These are phyloP conservation scores for Botryosphaeria dothidea DNA, from an alignment of 2,329 filamentous ascomycete species.

Conservation along the genomic window DNA sequence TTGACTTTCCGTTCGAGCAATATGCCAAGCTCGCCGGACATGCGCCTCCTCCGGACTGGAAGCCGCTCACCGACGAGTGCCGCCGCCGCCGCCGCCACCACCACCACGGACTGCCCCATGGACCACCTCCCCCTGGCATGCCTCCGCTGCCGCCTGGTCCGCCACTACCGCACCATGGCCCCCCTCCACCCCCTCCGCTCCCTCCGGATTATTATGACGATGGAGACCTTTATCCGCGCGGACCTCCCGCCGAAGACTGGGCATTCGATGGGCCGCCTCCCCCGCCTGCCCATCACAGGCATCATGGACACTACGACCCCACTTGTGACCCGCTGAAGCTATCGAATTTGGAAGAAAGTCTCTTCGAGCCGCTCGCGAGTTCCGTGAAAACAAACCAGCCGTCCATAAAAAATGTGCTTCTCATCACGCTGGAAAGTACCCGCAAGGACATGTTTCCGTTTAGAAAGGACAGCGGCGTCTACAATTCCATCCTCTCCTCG, in stretches of 20 bases:
- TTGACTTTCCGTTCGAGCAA: conserved; percentile 11
- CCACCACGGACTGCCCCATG: background rate
- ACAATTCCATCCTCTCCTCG: conserved; percentile 31
- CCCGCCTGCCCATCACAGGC: background rate
- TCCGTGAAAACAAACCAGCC: conserved; percentile 31
- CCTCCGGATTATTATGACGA: background rate
- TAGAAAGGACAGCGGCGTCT: conserved; percentile 36
- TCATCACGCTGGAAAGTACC: conserved; percentile 43
- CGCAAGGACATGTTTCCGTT: conserved; percentile 44
- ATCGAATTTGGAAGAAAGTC: conserved; percentile 35
- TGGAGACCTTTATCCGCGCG: background rate
- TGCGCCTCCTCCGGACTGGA: conserved; percentile 10
- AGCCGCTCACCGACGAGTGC: conserved; percentile 13
- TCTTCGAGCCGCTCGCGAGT: conserved; percentile 33
- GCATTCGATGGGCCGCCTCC: background rate
- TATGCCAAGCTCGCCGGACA: background rate
- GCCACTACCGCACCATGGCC: background rate
- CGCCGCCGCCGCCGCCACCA: background rate
- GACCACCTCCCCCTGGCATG: background rate
- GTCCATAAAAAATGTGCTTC: conserved; percentile 40
- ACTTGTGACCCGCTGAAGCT: conserved; percentile 39
- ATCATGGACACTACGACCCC: conserved; percentile 31
- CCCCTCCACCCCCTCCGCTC: background rate
- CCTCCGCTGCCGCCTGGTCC: background rate
- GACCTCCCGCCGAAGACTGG: background rate